A percentile compares a stretch with the other conserved stretches of the same genome.
These are phyloP conservation scores for Phytophthora colocasiae DNA, from an alignment of 352 stramenopile genomes.

Conservation along the genomic window DNA sequence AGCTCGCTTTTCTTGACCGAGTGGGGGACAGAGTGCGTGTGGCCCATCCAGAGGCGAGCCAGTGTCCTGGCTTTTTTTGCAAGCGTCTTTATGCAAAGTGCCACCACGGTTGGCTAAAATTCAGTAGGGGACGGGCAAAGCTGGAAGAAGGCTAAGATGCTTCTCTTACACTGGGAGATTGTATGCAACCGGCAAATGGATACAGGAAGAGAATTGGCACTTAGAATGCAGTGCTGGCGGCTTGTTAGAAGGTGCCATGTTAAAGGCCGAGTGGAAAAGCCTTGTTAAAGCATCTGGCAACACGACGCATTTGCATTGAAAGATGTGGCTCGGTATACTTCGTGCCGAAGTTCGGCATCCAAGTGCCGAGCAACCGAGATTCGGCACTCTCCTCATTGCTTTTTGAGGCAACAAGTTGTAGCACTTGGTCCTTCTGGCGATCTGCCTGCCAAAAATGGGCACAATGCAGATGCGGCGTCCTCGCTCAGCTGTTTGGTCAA, in stretches of 20 bases:
- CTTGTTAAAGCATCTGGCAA: background rate
- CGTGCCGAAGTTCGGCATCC: background rate
- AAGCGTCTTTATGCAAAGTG: conserved; percentile 18
- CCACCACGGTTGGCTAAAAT: conserved; percentile 23
- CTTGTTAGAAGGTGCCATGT: too few relatives aligned
- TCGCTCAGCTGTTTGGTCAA: conserved; percentile 21
- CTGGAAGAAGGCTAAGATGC: conserved; percentile 12
- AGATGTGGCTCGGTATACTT: background rate
- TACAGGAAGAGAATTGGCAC: conserved; percentile 1
- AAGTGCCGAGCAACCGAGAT: background rate
- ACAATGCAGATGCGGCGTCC: background rate
- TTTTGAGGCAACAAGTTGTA: too few relatives aligned
- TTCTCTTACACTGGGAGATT: background rate
- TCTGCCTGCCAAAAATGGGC: conserved; percentile 2
- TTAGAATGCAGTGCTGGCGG: background rate
- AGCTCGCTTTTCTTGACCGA: conserved; percentile 15
- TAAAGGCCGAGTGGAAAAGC: background rate
- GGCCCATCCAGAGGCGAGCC: background rate
- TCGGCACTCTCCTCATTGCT: too few relatives aligned
- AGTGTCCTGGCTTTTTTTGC: conserved; percentile 15
- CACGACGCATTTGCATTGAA: background rate
- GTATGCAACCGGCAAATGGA: too few relatives aligned
- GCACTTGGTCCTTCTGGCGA: conserved; percentile 4
- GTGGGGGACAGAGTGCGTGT: background rate
- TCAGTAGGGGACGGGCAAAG: conserved; percentile 3